Evolutionary conservation across 805 yeast species (phyloP).

Genomic region (Metschnikowia shivogae): DNA sequence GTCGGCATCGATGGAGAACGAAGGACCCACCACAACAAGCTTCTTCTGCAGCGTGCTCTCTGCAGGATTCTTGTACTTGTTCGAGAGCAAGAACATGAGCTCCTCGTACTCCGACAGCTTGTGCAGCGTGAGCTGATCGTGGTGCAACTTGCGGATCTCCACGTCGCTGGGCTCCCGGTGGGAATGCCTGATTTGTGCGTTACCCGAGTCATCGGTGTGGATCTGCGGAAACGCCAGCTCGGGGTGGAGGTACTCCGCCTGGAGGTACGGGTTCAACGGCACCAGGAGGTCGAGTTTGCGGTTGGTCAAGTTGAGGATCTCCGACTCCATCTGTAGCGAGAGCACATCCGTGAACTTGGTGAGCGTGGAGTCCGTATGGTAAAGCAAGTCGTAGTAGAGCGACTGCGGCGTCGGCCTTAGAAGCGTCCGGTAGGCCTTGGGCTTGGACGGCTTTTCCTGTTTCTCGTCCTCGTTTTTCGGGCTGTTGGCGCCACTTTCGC

Average conservation of each 20-base stretch:
- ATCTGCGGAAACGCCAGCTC: conserved; percentile 45
- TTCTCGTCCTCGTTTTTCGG: background rate
- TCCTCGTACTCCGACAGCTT: conserved; percentile 83
- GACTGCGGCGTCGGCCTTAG: conserved; percentile 78
- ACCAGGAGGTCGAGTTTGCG: conserved; percentile 74
- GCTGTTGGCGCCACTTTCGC: background rate
- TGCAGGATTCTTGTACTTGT: conserved; percentile 35
- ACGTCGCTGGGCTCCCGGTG: conserved; percentile 31
- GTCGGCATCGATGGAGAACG: conserved; percentile 18
- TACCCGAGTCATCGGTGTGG: conserved; percentile 34
- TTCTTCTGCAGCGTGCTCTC: conserved; percentile 34
- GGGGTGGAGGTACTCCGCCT: conserved; percentile 47
- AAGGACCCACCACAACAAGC: conserved; percentile 36
- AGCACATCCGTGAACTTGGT: conserved; percentile 73
- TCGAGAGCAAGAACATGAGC: conserved; percentile 58
- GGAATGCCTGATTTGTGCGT: conserved; percentile 24
- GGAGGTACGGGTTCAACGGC: conserved; percentile 62
- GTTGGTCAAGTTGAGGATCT: conserved; percentile 70
- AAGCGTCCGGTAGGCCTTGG: conserved; percentile 72
- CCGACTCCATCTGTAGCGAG: conserved; percentile 83
- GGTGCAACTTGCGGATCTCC: conserved; percentile 35
- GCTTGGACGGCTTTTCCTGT: conserved; percentile 33
- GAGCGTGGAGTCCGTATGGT: conserved; percentile 74
- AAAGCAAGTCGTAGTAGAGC: conserved; percentile 77
- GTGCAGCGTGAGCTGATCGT: conserved; percentile 47